phyloP scores from a whole-genome alignment of 371 early-diverging fungal genomes.

The Apophysomyces trapeziformis region DNA sequence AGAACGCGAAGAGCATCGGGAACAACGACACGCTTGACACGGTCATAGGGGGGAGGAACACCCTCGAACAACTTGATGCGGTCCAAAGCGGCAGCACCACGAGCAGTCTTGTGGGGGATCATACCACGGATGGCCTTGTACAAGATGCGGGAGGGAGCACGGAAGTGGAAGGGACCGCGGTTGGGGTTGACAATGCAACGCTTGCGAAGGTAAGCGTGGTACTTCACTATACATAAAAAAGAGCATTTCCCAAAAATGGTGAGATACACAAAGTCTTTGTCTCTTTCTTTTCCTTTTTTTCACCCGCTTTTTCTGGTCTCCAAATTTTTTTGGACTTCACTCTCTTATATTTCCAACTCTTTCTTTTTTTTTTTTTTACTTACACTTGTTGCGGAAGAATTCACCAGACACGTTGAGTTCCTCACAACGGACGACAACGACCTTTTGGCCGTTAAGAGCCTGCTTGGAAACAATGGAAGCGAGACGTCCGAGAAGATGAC shows the following conservation, averaged over 20 bases:
- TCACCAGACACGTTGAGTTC: conserved; percentile 97
- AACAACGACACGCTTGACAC: conserved; percentile 95
- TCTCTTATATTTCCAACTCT: not conserved
- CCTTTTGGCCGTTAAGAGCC: conserved; percentile 96
- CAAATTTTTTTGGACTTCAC: not conserved
- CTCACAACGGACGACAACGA: conserved; percentile 98
- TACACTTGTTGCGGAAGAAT: conserved; percentile 99
- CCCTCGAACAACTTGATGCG: conserved; percentile 99
- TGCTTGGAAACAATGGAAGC: conserved; percentile 99
- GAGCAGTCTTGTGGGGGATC: conserved; percentile 99
- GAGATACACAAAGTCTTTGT: not conserved
- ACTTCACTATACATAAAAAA: conserved; percentile 73
- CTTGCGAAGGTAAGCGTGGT: conserved; percentile 98
- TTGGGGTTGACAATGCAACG: conserved; percentile 99
- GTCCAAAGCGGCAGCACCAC: conserved; percentile 97
- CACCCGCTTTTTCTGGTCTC: not conserved
- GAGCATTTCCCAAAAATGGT: not conserved
- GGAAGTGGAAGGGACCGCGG: conserved; percentile 99
- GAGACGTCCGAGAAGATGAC: conserved; percentile 99
- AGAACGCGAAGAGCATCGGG: conserved; percentile 98
- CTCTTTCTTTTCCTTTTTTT: not conserved
- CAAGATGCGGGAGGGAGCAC: conserved; percentile 99
- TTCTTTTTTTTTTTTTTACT: conserved; percentile 34
- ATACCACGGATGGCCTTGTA: conserved; percentile 98
- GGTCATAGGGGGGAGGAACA: conserved; percentile 98